A percentile compares a stretch with the other conserved stretches of the same genome.
phyloP scores from a whole-genome alignment of 169 alveolate species.

The Plasmodium vinckei region DNA sequence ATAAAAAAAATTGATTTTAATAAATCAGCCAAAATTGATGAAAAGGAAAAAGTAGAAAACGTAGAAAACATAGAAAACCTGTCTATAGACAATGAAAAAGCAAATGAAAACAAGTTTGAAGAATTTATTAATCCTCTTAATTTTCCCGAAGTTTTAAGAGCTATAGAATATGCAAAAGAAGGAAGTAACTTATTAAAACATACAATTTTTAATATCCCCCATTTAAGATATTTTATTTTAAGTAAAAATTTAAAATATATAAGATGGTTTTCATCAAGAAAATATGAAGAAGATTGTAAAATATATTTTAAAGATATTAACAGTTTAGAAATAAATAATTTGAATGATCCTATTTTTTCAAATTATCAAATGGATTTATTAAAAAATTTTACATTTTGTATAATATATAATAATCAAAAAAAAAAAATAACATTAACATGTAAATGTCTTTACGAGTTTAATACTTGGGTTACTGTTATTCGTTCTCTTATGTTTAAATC shows the following conservation, averaged over 20 bases:
- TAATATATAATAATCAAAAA: constrained; percentile 38
- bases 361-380: constrained; percentile 15
- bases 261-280: constrained; percentile 56
- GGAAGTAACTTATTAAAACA: constrained; percentile 50
- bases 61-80: too few relatives aligned
- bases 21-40: neutral
- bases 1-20: neutral
- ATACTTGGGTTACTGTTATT: constrained; percentile 42
- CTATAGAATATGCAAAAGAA: constrained; percentile 66
- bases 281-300: constrained; percentile 51
- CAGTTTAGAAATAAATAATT: constrained; percentile 32
- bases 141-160: constrained; percentile 37
- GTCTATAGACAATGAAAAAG: neutral
- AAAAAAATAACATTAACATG: constrained; percentile 61
- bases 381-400: constrained; percentile 45
- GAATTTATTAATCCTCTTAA: constrained; percentile 12
- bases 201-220: constrained; percentile 53
- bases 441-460: constrained; percentile 39
- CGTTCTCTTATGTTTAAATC: constrained; percentile 48
- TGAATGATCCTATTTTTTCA: constrained; percentile 23
- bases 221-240: constrained; percentile 44
- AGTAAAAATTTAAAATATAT: constrained; percentile 36
- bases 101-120: neutral
- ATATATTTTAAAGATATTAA: constrained; percentile 26
- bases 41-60: too few relatives aligned